Evolutionary conservation across 306 rosid species (phyloP), one percentile per base, ranked within the genome.

Genomic region (Luffa acutangula): DNA sequence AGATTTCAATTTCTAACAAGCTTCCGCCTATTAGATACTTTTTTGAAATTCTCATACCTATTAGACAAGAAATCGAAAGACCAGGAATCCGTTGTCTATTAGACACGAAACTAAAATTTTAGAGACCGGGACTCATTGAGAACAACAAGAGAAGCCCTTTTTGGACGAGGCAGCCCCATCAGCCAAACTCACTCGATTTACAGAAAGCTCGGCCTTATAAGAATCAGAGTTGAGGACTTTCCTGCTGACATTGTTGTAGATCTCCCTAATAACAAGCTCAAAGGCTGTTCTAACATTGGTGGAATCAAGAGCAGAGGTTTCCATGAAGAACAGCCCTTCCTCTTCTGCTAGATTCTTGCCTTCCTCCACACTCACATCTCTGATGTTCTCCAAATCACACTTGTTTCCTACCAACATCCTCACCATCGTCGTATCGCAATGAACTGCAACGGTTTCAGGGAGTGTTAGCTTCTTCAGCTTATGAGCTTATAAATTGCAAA

Each of bases 331-430:
- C 66, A 94, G 78, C 1, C 94, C 96, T 80, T 94, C 88, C 75
- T 83, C 94, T 85, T 94, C 98, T 15, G 98, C 98, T 56, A 94
- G 74, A 78, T 75, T 84, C 84, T 89, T 94, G 46, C 94, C 97
- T 3, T 92, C 98, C 80, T 92, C 97, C 57, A 83, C 42, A 25
- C 89, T 87, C 77, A 94, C 97, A 67, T 83, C 98, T 85, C 98
- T 92, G 37, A 94, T 83, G 80, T 90, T 87, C 85, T 94, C 97
- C 90, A 94, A 82, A 76, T 94, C 98, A 78, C 98, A 89, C 81
- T 94, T 94, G 43, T 94, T 94, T 66, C 98, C 98, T 33, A 94
- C 97, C 91, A 94, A 53, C 97, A 94, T 94, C 82, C 84, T 88
- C 74, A 93, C 96, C 21, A 86, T 84, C 0, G 93, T 80, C 63